phyloP scores from a whole-genome alignment of 805 yeast genomes.

The Saturnispora galanensis region DNA sequence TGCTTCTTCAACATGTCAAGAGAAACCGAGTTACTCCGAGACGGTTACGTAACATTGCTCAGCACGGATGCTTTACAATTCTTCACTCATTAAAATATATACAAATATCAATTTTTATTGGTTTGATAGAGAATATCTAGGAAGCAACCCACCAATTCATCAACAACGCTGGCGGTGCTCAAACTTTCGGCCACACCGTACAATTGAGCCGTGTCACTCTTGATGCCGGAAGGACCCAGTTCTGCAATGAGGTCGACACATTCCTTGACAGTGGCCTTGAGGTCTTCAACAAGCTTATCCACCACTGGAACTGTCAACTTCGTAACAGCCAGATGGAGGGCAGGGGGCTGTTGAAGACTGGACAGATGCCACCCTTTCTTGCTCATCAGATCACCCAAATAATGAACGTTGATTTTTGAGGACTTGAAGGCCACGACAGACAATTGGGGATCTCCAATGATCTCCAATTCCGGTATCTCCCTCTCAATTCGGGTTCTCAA shows the following conservation, averaged over 20 bases:
- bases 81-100: background rate
- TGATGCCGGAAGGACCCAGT: constrained; percentile 7
- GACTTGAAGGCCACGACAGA: constrained; percentile 79
- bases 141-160: constrained; percentile 66
- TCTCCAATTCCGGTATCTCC: constrained; percentile 46
- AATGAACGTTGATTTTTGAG: constrained; percentile 55
- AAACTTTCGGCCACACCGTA: constrained; percentile 96
- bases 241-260: constrained; percentile 24
- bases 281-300: constrained; percentile 46
- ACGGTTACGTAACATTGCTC: background rate
- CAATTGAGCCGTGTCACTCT: constrained; percentile 70
- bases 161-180: constrained; percentile 75
- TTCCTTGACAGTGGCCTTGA: constrained; percentile 35
- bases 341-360: constrained; percentile 81
- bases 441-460: constrained; percentile 78
- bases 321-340: constrained; percentile 86
- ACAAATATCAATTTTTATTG: constrained; percentile 6
- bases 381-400: constrained; percentile 60
- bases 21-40: too few species aligned
- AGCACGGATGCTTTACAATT: background rate
- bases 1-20: constrained; percentile 3
- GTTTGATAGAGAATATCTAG: constrained; percentile 70
- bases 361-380: constrained; percentile 82
- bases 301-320: constrained; percentile 52
- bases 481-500: constrained; percentile 38